Percentiles rank a stretch among this genome's conserved stretches.
Evolutionary conservation across 148 eudicot species (phyloP).

Genomic region (Fagopyrum tataricum): DNA sequence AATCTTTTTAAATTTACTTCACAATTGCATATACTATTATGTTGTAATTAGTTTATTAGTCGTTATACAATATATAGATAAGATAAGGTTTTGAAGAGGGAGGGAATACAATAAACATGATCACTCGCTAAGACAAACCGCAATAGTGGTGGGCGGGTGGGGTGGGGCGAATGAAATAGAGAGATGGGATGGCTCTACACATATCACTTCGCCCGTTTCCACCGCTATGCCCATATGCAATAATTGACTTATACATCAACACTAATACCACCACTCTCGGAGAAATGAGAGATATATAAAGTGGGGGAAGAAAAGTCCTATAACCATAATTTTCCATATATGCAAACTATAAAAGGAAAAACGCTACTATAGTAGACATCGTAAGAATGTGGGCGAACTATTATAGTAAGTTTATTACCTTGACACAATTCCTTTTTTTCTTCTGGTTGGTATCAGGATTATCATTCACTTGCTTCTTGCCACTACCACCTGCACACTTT

Average conservation of each 20-base stretch:
- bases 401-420: conserved; percentile 28
- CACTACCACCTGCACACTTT: conserved; percentile 31
- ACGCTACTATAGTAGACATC: neutral
- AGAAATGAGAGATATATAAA: neutral
- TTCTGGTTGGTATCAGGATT: neutral
- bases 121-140: too few species aligned
- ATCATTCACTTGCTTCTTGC: conserved; percentile 39
- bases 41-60: too few species aligned
- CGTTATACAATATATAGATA: too few species aligned
- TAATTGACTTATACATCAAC: neutral
- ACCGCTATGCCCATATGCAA: neutral
- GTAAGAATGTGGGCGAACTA: neutral
- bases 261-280: neutral
- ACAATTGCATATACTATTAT: too few species aligned
- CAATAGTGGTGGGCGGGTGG: too few species aligned
- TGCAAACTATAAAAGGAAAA: neutral
- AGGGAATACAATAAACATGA: too few species aligned
- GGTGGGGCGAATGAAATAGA: neutral
- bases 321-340: neutral
- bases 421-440: conserved; percentile 23
- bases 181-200: neutral
- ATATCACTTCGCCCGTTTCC: neutral
- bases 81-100: too few species aligned
- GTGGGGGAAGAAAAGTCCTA: neutral
- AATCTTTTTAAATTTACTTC: too few species aligned